These are phyloP conservation scores for Arabis alpina DNA, from an alignment of 345 rosid species.

Conservation along the genomic window DNA sequence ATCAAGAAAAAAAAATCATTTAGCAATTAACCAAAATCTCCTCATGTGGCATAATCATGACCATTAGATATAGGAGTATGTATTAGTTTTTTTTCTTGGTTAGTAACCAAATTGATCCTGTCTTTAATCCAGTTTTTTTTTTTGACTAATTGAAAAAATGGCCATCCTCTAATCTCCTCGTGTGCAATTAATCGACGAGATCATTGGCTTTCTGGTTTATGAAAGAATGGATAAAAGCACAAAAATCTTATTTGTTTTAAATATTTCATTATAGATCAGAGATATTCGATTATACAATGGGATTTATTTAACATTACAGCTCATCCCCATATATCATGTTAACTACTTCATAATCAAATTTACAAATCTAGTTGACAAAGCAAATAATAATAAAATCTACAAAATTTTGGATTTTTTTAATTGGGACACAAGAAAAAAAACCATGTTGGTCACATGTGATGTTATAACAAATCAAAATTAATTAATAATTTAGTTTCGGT, in stretches of 20 bases:
- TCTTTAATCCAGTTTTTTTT: not conserved
- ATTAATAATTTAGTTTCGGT: too few species aligned
- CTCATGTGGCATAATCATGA: too few species aligned
- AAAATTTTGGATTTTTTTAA: not conserved
- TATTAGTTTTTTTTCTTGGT: too few species aligned
- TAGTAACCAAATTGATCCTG: too few species aligned
- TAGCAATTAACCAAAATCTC: too few species aligned
- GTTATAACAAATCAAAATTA: not conserved
- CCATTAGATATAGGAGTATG: too few species aligned
- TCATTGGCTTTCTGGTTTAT: conserved; percentile 14
- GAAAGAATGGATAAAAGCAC: not conserved
- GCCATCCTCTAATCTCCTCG: conserved; percentile 1
- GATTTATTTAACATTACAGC: conserved; percentile 29
- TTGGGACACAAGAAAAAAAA: not conserved
- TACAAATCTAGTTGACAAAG: conserved; percentile 7
- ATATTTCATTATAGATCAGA: conserved; percentile 1
- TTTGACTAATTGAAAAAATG: not conserved
- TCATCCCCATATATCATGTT: conserved; percentile 36
- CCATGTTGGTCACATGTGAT: conserved; percentile 18
- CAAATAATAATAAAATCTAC: not conserved
- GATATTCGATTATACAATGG: not conserved
- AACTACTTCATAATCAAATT: conserved; percentile 30
- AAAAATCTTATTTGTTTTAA: not conserved
- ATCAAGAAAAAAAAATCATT: too few species aligned
- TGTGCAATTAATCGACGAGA: not conserved